phyloP scores from a whole-genome alignment of 805 yeast species.

The Scheffersomyces amazonensis region DNA sequence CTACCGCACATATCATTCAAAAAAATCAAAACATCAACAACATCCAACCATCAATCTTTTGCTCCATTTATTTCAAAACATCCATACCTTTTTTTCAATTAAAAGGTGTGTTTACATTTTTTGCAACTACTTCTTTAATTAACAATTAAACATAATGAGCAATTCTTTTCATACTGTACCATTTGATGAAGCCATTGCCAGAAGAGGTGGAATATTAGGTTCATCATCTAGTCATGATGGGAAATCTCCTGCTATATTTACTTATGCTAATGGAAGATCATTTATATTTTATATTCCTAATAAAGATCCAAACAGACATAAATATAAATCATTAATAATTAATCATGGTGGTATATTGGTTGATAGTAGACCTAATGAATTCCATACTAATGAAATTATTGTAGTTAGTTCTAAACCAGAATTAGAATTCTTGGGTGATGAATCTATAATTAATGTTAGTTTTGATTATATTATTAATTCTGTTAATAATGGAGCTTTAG shows the following conservation, averaged over 20 bases:
- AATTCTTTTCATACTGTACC: conserved; percentile 8
- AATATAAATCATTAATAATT: conserved; percentile 12
- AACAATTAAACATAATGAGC: conserved; percentile 4
- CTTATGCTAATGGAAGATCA: conserved; percentile 9
- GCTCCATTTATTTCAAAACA: background rate
- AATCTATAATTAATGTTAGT: conserved; percentile 1
- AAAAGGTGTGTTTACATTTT: too few relatives aligned
- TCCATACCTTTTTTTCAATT: background rate
- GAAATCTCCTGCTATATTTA: conserved; percentile 2
- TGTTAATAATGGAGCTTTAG: conserved; percentile 8
- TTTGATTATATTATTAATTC: conserved; percentile 13
- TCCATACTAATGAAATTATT: conserved; percentile 6
- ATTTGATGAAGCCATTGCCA: conserved; percentile 3
- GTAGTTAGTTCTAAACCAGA: conserved; percentile 7
- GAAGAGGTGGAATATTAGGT: background rate
- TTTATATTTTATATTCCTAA: conserved; percentile 13
- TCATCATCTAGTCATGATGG: background rate
- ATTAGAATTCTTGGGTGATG: conserved; percentile 1
- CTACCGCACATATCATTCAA: too few relatives aligned
- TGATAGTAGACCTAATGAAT: conserved; percentile 8
- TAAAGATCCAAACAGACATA: conserved; percentile 12
- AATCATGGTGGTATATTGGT: conserved; percentile 18
- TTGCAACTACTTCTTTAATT: background rate
- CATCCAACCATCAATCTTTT: background rate
- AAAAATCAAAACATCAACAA: background rate